Conservation (phyloP, 805 yeast species). For the Pichia occidentalis region DNA sequence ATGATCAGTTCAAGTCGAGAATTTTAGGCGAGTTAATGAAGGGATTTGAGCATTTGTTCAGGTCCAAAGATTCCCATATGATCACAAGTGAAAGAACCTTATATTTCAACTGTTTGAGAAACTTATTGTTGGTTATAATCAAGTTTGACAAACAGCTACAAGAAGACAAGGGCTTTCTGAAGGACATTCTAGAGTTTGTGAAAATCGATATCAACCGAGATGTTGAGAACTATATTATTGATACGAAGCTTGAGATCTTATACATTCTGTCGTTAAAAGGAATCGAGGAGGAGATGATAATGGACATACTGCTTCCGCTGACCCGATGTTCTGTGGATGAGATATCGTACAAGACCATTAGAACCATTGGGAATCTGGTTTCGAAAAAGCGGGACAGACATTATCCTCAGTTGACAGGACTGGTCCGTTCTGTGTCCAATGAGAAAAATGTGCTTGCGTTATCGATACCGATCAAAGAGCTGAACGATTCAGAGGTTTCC, state of each 20-base stretch:
- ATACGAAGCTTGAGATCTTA: slow-evolving; percentile 83
- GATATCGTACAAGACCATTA: slow-evolving; percentile 67
- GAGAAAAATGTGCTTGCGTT: slow-evolving; percentile 6
- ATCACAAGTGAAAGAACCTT: slow-evolving; percentile 2
- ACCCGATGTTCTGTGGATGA: slow-evolving; percentile 3
- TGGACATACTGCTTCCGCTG: not conserved
- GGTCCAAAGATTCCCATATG: too few species aligned
- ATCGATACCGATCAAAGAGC: slow-evolving; percentile 2
- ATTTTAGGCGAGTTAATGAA: not conserved
- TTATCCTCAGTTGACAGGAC: not conserved
- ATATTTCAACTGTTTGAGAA: slow-evolving; percentile 9
- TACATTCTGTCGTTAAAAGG: slow-evolving; percentile 57
- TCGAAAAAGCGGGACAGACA: slow-evolving; percentile 38
- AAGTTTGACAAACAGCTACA: slow-evolving; percentile 1
- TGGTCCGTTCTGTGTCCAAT: too few species aligned
- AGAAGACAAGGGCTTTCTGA: not conserved
- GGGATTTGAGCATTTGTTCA: not conserved
- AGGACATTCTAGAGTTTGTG: not conserved
- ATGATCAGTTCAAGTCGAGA: not conserved
- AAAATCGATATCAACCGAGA: slow-evolving; percentile 26
- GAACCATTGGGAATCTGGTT: slow-evolving; percentile 87
- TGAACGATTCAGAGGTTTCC: not conserved
- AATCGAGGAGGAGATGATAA: slow-evolving; percentile 1
- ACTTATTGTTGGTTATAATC: slow-evolving; percentile 5
- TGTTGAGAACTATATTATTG: slow-evolving; percentile 84